Evolutionary conservation across 1,284 basidiomycete species (phyloP), one percentile per base, ranked within the genome.

Genomic region (Ganoderma lucidum): DNA sequence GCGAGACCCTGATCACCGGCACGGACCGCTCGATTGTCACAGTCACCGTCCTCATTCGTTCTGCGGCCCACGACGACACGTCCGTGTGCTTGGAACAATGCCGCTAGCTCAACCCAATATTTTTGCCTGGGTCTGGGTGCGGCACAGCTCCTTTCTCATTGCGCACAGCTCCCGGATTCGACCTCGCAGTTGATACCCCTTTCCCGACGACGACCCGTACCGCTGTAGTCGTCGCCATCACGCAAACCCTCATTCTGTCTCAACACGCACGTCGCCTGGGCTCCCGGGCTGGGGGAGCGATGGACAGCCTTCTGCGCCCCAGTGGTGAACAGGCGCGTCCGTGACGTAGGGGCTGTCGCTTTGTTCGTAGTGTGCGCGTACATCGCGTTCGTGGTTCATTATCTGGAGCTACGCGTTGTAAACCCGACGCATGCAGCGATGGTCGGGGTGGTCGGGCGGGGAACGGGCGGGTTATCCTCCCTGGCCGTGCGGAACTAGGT

Each of bases 391-490:
- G 9, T 30, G 55, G 12, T 9, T 5, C 2, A 39, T 37, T 17
- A 14, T n/a, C 17, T 23, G 30, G 44, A 67, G 61, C 8, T 30
- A 37, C 65, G n/a, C 17, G 61, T 48, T 9, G 10, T 63, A 17
- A 61, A 51, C 61, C 41, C 53, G 41, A 23, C 62, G n/a, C 61
- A 59, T n/a, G 66, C 61, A 32, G 61, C 42, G 6, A 35, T 63
- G 60, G 23, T 67, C 8, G 61, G 53, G 32, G 53, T 32, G 30
- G 30, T 44, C 39, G 61, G 32, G 42, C 62, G 61, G 55, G 60
- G 30, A 30, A 37, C 39, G 61, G 32, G 42, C 62, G 61, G 55
- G 60, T 15, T 14, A 30, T 63, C 53, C 63, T 56, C 32, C 30
- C 23, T 23, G 61, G 41, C 42, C 30, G 39, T 61, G 41, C 9